Percentiles rank a stretch among this genome's conserved stretches.
Conservation (phyloP, 352 stramenopile species). For the Pelagophyceae sp. region DNA sequence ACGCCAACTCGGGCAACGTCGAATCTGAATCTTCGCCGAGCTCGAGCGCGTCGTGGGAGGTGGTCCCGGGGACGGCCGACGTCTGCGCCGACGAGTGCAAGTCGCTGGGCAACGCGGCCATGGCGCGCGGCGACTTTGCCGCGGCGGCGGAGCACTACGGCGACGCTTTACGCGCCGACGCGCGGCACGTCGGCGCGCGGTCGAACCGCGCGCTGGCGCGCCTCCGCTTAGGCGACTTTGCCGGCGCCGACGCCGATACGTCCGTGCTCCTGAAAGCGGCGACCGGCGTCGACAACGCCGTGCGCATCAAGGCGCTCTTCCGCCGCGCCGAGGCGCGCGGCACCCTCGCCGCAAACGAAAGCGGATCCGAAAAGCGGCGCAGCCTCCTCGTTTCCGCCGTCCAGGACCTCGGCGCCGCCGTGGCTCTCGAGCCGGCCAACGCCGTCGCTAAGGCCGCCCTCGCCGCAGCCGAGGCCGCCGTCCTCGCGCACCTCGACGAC, state of each 20-base stretch:
- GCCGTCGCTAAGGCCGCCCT: too few relatives aligned
- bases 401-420: conserved; percentile 2
- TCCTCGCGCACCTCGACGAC: conserved; percentile 19
- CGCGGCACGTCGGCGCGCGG: conserved; percentile 50
- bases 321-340: conserved; percentile 26
- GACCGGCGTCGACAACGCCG: conserved; percentile 11
- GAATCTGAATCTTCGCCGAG: not conserved
- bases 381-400: not conserved
- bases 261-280: conserved; percentile 29
- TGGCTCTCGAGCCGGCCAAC: conserved; percentile 21
- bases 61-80: not conserved
- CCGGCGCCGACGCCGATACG: conserved; percentile 64
- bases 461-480: conserved; percentile 18
- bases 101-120: conserved; percentile 32
- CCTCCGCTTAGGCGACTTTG: conserved; percentile 67
- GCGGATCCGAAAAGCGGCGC: not conserved
- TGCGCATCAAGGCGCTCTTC: conserved; percentile 31
- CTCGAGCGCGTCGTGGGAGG: conserved; percentile 9
- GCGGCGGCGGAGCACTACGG: conserved; percentile 28
- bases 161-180: conserved; percentile 38
- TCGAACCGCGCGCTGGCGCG: conserved; percentile 69
- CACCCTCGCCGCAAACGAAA: not conserved
- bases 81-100: conserved; percentile 21
- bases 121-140: conserved; percentile 18
- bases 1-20: too few relatives aligned